Conservation (phyloP, 495 filamentous ascomycete genomes). For the Chaetomidium leptoderma region DNA sequence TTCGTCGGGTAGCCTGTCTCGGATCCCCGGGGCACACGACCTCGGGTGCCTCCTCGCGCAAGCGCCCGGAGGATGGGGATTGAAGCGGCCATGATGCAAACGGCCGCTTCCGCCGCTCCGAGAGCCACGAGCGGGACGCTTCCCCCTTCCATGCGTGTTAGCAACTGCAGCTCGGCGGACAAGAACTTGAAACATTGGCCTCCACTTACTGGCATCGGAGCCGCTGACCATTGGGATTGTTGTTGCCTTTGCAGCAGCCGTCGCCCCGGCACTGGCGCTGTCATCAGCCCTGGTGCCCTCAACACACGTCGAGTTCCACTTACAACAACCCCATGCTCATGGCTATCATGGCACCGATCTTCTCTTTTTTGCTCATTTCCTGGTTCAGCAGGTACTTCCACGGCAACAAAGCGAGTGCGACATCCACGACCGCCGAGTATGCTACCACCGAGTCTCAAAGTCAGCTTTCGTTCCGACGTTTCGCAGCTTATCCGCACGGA, state of each 20-base stretch:
- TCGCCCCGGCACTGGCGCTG: slow-evolving; percentile 26
- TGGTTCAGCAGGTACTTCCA: slow-evolving; percentile 35
- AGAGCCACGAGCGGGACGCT: slow-evolving; percentile 25
- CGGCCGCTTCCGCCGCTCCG: slow-evolving; percentile 33
- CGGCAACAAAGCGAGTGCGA: slow-evolving; percentile 33
- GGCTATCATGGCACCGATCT: slow-evolving; percentile 35
- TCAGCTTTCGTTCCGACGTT: slow-evolving; percentile 1
- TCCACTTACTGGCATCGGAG: slow-evolving; percentile 13
- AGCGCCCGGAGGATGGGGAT: slow-evolving; percentile 37
- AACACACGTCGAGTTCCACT: too few relatives aligned
- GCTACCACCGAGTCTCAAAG: slow-evolving; percentile 18
- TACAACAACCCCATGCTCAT: slow-evolving; percentile 43
- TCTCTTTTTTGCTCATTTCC: slow-evolving; percentile 36
- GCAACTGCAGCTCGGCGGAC: not conserved
- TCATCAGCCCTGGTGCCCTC: too few relatives aligned
- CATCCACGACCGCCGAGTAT: slow-evolving; percentile 37
- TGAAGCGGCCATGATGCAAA: slow-evolving; percentile 36
- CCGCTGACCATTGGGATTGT: slow-evolving; percentile 16
- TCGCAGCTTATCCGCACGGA: too few relatives aligned
- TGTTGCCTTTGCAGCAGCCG: slow-evolving; percentile 29
- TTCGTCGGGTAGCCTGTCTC: slow-evolving; percentile 15
- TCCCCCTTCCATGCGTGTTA: not conserved
- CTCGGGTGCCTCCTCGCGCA: slow-evolving; percentile 16
- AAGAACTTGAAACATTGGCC: too few relatives aligned
- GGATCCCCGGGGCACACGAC: slow-evolving; percentile 13